These are phyloP conservation scores for Arthrobotrys sinensis DNA, from an alignment of 2,329 filamentous ascomycete genomes.

Conservation along the genomic window DNA sequence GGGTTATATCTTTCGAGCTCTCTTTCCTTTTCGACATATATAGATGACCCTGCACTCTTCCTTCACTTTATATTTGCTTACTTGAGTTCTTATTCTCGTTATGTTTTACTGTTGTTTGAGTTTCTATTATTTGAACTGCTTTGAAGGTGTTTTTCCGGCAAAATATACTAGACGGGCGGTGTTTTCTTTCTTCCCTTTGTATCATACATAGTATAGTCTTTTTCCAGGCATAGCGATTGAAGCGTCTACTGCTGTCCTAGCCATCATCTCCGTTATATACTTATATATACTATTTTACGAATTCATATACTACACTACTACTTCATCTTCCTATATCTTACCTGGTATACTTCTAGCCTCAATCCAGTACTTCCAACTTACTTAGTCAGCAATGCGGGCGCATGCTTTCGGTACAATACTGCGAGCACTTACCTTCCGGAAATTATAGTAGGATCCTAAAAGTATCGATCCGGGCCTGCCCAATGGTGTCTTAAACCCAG, in stretches of 20 bases:
- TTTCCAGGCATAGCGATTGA: not conserved
- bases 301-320: no score
- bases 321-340: no score
- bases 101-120: not conserved
- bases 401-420: no score
- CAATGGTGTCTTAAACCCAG: conserved; percentile 38
- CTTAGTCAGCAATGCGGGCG: no score
- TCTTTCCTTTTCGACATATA: not conserved
- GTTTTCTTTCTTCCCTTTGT: conserved; percentile 10
- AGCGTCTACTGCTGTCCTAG: not conserved
- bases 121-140: conserved; percentile 5
- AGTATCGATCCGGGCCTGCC: conserved; percentile 30
- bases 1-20: not conserved
- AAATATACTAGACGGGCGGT: conserved; percentile 49
- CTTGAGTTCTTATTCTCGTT: not conserved
- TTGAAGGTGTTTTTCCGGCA: conserved; percentile 43
- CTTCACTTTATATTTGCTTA: not conserved
- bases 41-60: not conserved
- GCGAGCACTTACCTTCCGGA: conserved; percentile 19
- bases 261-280: no score
- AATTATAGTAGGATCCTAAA: conserved; percentile 33
- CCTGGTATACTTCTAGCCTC: no score
- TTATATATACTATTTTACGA: no score
- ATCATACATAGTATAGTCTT: not conserved
- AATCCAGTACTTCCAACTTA: no score